Evolutionary conservation across 2,329 filamentous ascomycete species (phyloP).

Genomic region (Neofusicoccum laricinum): DNA sequence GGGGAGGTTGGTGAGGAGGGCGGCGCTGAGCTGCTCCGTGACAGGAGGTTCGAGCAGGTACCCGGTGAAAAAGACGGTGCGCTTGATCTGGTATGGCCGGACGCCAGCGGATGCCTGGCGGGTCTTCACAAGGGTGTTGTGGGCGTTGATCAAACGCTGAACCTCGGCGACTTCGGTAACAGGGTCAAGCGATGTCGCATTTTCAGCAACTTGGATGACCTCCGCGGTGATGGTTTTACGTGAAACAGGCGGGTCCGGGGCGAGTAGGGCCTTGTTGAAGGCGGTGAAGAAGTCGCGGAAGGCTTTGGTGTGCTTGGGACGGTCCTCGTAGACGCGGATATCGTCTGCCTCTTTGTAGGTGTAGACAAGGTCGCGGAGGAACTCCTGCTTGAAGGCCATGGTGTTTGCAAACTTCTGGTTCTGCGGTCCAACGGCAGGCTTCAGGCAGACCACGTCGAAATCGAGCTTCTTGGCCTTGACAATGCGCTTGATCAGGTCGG

Average conservation of each 20-base stretch:
- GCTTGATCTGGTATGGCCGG: slow-evolving; percentile 68
- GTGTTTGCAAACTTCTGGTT: slow-evolving; percentile 77
- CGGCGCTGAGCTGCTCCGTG: slow-evolving; percentile 62
- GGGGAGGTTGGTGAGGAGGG: slow-evolving; percentile 49
- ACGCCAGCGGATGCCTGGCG: slow-evolving; percentile 45
- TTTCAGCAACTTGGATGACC: slow-evolving; percentile 82
- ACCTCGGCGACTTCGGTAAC: slow-evolving; percentile 78
- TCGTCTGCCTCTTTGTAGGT: slow-evolving; percentile 84
- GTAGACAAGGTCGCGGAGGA: slow-evolving; percentile 76
- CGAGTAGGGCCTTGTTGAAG: slow-evolving; percentile 64
- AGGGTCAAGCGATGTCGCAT: slow-evolving; percentile 70
- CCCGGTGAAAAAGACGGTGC: slow-evolving; percentile 86
- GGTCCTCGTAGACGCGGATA: slow-evolving; percentile 67
- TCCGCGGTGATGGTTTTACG: slow-evolving; percentile 70
- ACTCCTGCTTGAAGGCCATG: slow-evolving; percentile 87
- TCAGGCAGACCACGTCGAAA: slow-evolving; percentile 86
- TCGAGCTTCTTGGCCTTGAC: slow-evolving; percentile 71
- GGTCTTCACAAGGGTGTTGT: slow-evolving; percentile 64
- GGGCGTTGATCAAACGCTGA: slow-evolving; percentile 83
- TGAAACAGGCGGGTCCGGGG: slow-evolving; percentile 41
- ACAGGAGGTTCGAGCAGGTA: slow-evolving; percentile 77
- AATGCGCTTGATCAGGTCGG: slow-evolving; percentile 78
- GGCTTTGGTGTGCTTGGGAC: slow-evolving; percentile 65
- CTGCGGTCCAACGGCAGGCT: slow-evolving; percentile 77
- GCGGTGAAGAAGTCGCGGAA: slow-evolving; percentile 82